These are phyloP conservation scores for Apiosordaria backusii DNA, from an alignment of 495 filamentous ascomycete species.

Conservation along the genomic window DNA sequence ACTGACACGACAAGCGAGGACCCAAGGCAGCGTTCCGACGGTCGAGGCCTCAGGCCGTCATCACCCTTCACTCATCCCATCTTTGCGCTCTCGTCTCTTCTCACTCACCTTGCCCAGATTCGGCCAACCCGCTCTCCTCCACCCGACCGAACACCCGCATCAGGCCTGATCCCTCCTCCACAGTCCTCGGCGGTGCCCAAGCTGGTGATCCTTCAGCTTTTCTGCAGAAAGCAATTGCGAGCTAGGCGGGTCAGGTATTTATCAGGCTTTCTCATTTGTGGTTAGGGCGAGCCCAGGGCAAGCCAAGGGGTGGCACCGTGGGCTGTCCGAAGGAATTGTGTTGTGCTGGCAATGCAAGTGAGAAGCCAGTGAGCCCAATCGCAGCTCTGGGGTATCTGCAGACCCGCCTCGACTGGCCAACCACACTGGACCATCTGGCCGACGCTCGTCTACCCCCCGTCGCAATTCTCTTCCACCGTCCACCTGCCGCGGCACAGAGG, in stretches of 20 bases:
- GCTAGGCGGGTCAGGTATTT: conserved; percentile 9
- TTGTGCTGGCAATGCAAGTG: conserved; percentile 25
- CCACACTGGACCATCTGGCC: conserved; percentile 36
- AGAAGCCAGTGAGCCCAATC: conserved; percentile 28
- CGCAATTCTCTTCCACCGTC: conserved; percentile 13
- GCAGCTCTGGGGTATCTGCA: conserved; percentile 13
- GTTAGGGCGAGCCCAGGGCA: conserved; percentile 1
- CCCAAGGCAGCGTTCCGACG: background rate
- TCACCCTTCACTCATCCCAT: conserved; percentile 2
- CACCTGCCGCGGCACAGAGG: conserved; percentile 9
- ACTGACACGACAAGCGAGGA: background rate
- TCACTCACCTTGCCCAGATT: background rate
- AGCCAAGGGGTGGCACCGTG: background rate
- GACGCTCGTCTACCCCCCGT: conserved; percentile 20
- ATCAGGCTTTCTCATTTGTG: conserved; percentile 2
- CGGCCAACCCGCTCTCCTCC: background rate
- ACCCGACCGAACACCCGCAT: background rate
- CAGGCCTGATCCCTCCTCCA: background rate
- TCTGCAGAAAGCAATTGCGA: background rate
- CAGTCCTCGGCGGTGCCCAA: background rate
- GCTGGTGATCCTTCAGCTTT: background rate
- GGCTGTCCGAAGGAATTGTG: background rate
- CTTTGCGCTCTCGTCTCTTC: background rate
- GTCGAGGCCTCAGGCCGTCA: background rate
- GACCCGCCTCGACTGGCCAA: conserved; percentile 28